These are phyloP conservation scores for Penicillium sp. DNA, from an alignment of 2,329 filamentous ascomycete species.

Conservation along the genomic window DNA sequence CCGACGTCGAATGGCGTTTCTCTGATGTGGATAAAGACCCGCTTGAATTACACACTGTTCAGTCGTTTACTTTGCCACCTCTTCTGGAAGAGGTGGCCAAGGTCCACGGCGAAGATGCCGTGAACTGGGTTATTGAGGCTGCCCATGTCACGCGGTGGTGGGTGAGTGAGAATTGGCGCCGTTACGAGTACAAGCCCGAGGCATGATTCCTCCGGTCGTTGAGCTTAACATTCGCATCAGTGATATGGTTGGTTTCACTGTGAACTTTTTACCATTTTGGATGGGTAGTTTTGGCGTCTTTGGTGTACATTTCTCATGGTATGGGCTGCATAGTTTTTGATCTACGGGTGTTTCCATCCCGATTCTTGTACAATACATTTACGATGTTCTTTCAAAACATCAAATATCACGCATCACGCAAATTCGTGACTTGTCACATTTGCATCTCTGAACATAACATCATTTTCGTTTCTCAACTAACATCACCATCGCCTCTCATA, in stretches of 20 bases:
- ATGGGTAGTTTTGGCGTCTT: conserved; percentile 5
- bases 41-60: conserved; percentile 40
- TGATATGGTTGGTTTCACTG: neutral
- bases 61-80: conserved; percentile 40
- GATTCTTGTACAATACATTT: conserved; percentile 15
- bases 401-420: neutral
- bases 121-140: conserved; percentile 45
- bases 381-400: neutral
- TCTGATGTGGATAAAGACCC: conserved; percentile 44
- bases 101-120: conserved; percentile 42
- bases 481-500: neutral
- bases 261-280: neutral
- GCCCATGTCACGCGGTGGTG: conserved; percentile 48
- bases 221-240: neutral
- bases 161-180: conserved; percentile 42
- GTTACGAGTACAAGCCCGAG: conserved; percentile 28
- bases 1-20: conserved; percentile 63
- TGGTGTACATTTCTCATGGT: conserved; percentile 3
- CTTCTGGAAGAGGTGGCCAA: conserved; percentile 36
- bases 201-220: neutral
- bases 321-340: neutral
- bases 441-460: neutral
- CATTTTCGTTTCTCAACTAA: neutral
- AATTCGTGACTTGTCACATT: neutral
- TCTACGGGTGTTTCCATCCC: neutral